Conservation (phyloP, 768 basidiomycete genomes). For the Mrakia blollopis region DNA sequence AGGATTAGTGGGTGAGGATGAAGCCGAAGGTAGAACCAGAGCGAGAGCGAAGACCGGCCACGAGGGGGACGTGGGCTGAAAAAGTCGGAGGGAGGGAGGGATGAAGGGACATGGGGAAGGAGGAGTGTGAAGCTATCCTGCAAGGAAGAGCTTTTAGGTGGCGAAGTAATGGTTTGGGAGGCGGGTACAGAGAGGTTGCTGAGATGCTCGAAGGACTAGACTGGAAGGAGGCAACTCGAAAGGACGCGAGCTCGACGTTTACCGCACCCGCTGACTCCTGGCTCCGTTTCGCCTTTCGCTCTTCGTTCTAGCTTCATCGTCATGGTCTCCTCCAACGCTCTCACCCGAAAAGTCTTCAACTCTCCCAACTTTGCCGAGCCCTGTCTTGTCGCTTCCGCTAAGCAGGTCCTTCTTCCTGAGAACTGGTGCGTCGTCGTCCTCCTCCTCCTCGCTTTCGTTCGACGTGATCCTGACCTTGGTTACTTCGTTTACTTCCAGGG, state of each 20-base stretch:
- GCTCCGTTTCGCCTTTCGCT: neutral
- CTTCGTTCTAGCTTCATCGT: slow-evolving; percentile 79
- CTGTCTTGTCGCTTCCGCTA: slow-evolving; percentile 86
- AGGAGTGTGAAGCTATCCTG: neutral
- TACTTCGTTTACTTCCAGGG: slow-evolving; percentile 53
- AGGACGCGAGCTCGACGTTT: neutral
- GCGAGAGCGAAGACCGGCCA: no score
- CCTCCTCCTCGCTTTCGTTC: neutral
- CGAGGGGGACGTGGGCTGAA: neutral
- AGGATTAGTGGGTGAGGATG: neutral
- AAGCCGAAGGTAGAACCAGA: no score
- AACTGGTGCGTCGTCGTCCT: slow-evolving; percentile 66
- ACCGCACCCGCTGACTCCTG: neutral
- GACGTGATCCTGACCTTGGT: neutral
- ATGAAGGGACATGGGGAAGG: no score
- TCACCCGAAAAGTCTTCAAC: slow-evolving; percentile 90
- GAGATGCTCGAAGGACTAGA: neutral
- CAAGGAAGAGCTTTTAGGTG: no score
- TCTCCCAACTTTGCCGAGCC: slow-evolving; percentile 89
- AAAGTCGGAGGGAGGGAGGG: neutral
- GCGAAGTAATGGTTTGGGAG: neutral
- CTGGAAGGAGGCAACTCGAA: neutral
- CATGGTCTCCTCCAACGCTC: slow-evolving; percentile 91
- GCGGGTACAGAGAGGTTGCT: neutral
- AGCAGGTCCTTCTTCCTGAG: slow-evolving; percentile 71